These are phyloP conservation scores for Penicillium mononematosum DNA, from an alignment of 495 filamentous ascomycete genomes.

Conservation along the genomic window DNA sequence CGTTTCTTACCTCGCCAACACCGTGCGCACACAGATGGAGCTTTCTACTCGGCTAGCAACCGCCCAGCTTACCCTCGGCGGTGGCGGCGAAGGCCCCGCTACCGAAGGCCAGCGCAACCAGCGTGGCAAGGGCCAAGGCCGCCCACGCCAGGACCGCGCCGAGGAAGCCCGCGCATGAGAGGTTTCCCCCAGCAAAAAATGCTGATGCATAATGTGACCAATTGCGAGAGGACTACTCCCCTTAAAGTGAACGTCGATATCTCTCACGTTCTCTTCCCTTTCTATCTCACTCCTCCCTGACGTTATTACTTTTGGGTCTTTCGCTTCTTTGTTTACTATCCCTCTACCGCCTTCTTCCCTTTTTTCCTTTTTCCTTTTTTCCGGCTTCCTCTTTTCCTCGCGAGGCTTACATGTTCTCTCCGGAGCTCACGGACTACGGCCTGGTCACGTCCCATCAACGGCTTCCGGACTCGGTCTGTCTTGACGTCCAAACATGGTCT, in stretches of 20 bases:
- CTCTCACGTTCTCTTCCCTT: conserved; percentile 17
- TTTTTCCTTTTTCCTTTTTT: conserved; percentile 16
- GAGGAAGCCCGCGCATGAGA: conserved; percentile 48
- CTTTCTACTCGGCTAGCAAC: conserved; percentile 91
- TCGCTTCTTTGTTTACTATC: conserved; percentile 14
- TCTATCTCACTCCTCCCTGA: conserved; percentile 20
- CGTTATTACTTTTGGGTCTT: conserved; percentile 21
- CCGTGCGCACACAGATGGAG: conserved; percentile 98
- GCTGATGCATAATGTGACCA: conserved; percentile 31
- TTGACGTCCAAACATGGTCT: not conserved
- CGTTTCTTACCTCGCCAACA: conserved; percentile 96
- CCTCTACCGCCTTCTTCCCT: conserved; percentile 12
- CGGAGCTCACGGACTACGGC: conserved; percentile 3
- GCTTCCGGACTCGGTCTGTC: conserved; percentile 8
- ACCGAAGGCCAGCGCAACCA: conserved; percentile 42
- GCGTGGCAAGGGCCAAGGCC: conserved; percentile 48
- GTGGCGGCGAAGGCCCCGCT: conserved; percentile 45
- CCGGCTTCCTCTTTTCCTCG: conserved; percentile 18
- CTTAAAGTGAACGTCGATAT: conserved; percentile 18
- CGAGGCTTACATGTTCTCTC: conserved; percentile 11
- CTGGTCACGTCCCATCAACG: conserved; percentile 8
- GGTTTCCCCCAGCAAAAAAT: conserved; percentile 13
- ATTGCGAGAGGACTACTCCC: conserved; percentile 20
- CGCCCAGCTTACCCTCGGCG: conserved; percentile 67
- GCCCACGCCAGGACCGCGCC: conserved; percentile 42